These are phyloP conservation scores for Emydomyces testavorans DNA, from an alignment of 2,329 filamentous ascomycete genomes.

Conservation along the genomic window DNA sequence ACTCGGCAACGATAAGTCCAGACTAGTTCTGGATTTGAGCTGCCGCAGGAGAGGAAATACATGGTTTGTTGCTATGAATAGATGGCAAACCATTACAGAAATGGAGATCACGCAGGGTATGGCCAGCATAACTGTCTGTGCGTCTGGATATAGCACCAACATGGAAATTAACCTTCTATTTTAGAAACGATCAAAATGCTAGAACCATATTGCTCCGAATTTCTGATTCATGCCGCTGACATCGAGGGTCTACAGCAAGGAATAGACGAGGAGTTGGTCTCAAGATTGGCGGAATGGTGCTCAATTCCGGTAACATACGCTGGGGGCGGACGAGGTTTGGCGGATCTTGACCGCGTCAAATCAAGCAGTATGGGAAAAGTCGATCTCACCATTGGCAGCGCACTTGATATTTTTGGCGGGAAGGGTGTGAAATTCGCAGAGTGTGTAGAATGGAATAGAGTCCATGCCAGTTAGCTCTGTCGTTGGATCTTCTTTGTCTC, in stretches of 20 bases:
- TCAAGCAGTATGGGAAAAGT: slow-evolving; percentile 66
- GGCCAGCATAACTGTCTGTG: slow-evolving; percentile 13
- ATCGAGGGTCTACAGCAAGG: slow-evolving; percentile 88
- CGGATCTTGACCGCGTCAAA: slow-evolving; percentile 74
- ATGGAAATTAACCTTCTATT: neutral
- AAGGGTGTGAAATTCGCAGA: slow-evolving; percentile 76
- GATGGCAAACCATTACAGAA: slow-evolving; percentile 96
- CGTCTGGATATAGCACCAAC: neutral
- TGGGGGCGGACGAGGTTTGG: slow-evolving; percentile 72
- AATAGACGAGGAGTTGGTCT: slow-evolving; percentile 75
- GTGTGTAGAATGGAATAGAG: slow-evolving; percentile 74
- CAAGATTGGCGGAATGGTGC: slow-evolving; percentile 70
- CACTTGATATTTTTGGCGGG: slow-evolving; percentile 90
- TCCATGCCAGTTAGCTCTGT: slow-evolving; percentile 21
- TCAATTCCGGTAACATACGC: slow-evolving; percentile 91
- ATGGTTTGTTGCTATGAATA: slow-evolving; percentile 98
- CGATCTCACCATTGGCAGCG: slow-evolving; percentile 91
- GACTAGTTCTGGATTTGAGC: slow-evolving; percentile 89
- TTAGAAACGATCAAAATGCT: slow-evolving; percentile 67
- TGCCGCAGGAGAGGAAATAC: slow-evolving; percentile 64
- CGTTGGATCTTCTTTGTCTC: neutral
- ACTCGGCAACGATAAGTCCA: slow-evolving; percentile 61
- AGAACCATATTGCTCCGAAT: slow-evolving; percentile 89
- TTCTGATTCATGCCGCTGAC: slow-evolving; percentile 92
- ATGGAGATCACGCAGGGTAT: slow-evolving; percentile 83